A percentile compares a stretch with the other conserved stretches of the same genome.
Evolutionary conservation across 768 basidiomycete genomes (phyloP).

Genomic region (Termitomyces sp.): DNA sequence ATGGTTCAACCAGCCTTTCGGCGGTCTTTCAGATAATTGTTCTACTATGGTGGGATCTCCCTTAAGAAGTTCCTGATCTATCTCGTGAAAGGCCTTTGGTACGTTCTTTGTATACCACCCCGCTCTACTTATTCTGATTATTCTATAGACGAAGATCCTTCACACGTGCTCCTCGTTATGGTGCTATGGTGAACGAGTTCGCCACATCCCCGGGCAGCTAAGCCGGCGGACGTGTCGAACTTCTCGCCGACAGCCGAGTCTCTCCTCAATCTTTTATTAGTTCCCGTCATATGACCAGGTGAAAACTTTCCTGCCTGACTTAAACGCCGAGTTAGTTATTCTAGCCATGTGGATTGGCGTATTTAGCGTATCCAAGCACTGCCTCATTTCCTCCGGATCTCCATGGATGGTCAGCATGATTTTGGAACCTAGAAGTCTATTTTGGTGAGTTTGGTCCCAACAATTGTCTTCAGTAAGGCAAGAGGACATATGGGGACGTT

Average conservation of each 20-base stretch:
- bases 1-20: constrained; percentile 11
- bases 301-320: constrained; percentile 6
- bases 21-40: constrained; percentile 8
- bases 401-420: constrained; percentile 5
- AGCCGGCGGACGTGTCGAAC: not conserved
- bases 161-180: not conserved
- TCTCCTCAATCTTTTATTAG: not conserved
- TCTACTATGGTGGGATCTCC: constrained; percentile 5
- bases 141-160: not conserved
- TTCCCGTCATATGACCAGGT: constrained; percentile 13
- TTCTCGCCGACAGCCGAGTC: constrained; percentile 10
- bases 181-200: not conserved
- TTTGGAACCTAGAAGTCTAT: constrained; percentile 3
- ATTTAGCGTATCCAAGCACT: constrained; percentile 4
- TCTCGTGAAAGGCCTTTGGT: constrained; percentile 12
- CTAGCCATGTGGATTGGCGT: constrained; percentile 6
- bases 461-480: not conserved
- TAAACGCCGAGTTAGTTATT: constrained; percentile 8
- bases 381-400: constrained; percentile 10
- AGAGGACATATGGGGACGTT: not conserved
- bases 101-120: not conserved
- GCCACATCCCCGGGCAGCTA: constrained; percentile 8
- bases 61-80: constrained; percentile 12
- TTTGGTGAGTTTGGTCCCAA: not conserved
- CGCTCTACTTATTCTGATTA: constrained; percentile 1